Evolutionary conservation across 106 monocot species (phyloP).

Genomic region (Acanthochlamys bracteata): DNA sequence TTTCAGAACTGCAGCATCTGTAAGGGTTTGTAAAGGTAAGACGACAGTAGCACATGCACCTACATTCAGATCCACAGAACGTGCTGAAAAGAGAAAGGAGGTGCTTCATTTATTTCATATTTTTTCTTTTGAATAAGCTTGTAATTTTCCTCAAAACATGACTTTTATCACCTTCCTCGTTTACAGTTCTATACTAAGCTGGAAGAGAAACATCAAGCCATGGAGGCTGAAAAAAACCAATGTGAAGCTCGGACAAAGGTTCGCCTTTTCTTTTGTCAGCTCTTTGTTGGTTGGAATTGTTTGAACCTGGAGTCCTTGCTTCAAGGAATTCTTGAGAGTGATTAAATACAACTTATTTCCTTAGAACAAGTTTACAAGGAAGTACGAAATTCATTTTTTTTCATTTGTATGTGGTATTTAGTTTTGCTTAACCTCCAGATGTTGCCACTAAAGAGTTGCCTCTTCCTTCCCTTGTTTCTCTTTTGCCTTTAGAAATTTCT

Average conservation of each 20-base stretch:
- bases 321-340: too few relatives aligned
- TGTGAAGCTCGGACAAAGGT: slow-evolving; percentile 58
- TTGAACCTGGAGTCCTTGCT: too few relatives aligned
- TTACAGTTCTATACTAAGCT: slow-evolving; percentile 58
- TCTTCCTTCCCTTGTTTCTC: too few relatives aligned
- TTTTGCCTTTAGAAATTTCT: too few relatives aligned
- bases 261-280: neutral
- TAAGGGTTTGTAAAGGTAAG: slow-evolving; percentile 29
- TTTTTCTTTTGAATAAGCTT: neutral
- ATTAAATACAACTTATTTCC: too few relatives aligned
- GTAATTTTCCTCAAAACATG: neutral
- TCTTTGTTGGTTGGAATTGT: neutral
- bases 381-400: too few relatives aligned
- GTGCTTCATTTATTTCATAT: slow-evolving; percentile 15
- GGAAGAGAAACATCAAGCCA: slow-evolving; percentile 55
- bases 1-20: slow-evolving; percentile 33
- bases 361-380: too few relatives aligned
- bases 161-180: neutral
- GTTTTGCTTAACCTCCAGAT: too few relatives aligned
- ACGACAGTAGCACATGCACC: slow-evolving; percentile 44
- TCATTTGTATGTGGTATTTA: too few relatives aligned
- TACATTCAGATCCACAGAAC: slow-evolving; percentile 38
- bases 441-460: too few relatives aligned
- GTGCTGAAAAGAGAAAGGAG: slow-evolving; percentile 69
- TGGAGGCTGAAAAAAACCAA: slow-evolving; percentile 54